phyloP scores from a whole-genome alignment of 441 rosid genomes.

The Gossypium davidsonii region DNA sequence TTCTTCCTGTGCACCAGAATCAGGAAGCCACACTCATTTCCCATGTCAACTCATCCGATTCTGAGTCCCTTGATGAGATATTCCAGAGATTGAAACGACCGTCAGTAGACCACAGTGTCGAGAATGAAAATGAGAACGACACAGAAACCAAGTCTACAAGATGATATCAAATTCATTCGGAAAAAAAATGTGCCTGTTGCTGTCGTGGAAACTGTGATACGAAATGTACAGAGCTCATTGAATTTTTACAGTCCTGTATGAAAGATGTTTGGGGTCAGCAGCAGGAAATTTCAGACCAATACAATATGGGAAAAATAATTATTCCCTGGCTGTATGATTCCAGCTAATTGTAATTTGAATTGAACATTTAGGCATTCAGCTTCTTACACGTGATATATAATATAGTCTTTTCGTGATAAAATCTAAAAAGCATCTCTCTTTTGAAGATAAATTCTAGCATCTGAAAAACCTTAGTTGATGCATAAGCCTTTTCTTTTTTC shows the following conservation, averaged over 20 bases:
- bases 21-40: conserved; percentile 40
- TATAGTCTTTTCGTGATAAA: neutral
- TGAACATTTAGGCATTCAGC: neutral
- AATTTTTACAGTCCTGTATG: neutral
- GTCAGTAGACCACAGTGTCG: conserved; percentile 37
- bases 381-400: neutral
- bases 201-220: conserved; percentile 14
- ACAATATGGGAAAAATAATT: neutral
- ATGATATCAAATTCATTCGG: conserved; percentile 13
- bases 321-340: neutral
- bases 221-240: conserved; percentile 26
- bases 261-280: conserved; percentile 11
- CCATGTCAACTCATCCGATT: conserved; percentile 36
- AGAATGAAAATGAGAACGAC: conserved; percentile 38
- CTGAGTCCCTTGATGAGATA: conserved; percentile 76
- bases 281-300: neutral
- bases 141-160: conserved; percentile 21
- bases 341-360: conserved; percentile 5
- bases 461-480: neutral
- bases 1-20: conserved; percentile 55
- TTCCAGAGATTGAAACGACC: conserved; percentile 83
- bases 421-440: too few relatives aligned
- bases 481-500: neutral
- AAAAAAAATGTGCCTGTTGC: neutral
- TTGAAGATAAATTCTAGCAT: neutral